Evolutionary conservation across 202 grass and related monocot species (phyloP), one percentile per base, ranked within the genome.

Genomic region (Saccharum hybrid): DNA sequence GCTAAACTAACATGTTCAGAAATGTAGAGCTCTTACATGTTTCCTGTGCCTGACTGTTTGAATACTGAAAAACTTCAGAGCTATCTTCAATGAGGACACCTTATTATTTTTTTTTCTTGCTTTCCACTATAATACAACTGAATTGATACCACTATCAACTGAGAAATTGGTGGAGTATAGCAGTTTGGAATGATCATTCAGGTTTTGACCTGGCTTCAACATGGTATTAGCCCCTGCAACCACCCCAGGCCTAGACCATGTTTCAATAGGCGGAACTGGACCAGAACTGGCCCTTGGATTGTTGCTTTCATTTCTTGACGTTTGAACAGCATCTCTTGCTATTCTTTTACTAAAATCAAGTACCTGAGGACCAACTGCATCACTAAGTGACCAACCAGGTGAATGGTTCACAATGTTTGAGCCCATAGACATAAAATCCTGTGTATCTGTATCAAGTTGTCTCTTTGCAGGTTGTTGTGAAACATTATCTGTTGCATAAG

Each of bases 311-410:
- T 86, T 75, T 70, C 38, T 80, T 28, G 74, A 46, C 31, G 40
- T 60, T 60, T 85, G 72, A 10, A 61, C 57, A 15, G 40, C 51
- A 60, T 66, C 67, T 51, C 84, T 88, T 39, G 37, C 80, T 60
- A 65, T 34, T 82, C 48, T 85, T 84, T 73, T 82, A 62, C 78
- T 63, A 70, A 90, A 90, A 78, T 78, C 84, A 85, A 87, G 74
- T 60, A 90, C 78, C 41, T 16, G 77, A 85, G 84, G 79, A 71
- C 81, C 82, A 82, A 89, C 74, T 79, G 85, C 77, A 45, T 87
- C 87, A 79, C 84, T 65, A 49, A 82, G 82, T 63, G 87, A 84
- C 88, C 87, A 85, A 31, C 84, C 81, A 90, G 72, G 42, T 82
- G 85, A 87, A 68, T 82, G 74, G 19, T 82, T 78, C 26, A 60